These are phyloP conservation scores for Amanita rubescens DNA, from an alignment of 768 basidiomycete species.

Conservation along the genomic window DNA sequence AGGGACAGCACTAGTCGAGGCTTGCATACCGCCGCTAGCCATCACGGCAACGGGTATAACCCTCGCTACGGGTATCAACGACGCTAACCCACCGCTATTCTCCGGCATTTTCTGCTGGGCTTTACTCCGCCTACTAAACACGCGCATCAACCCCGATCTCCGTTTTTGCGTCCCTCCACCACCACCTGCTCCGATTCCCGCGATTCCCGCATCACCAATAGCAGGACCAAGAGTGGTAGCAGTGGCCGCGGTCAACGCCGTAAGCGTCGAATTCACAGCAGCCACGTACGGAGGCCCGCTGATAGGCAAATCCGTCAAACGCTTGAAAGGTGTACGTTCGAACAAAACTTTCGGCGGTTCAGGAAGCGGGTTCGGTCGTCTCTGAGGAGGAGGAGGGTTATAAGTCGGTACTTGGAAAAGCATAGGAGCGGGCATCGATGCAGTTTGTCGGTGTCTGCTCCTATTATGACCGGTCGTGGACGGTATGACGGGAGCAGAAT, in stretches of 20 bases:
- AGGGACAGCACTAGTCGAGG: background rate
- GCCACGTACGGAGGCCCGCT: background rate
- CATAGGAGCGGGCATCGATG: slow-evolving; percentile 25
- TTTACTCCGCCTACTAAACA: slow-evolving; percentile 29
- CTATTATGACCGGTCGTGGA: background rate
- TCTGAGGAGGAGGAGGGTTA: slow-evolving; percentile 20
- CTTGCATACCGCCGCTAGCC: background rate
- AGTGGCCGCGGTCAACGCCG: slow-evolving; percentile 2
- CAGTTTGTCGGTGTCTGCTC: slow-evolving; percentile 13
- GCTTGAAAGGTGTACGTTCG: slow-evolving; percentile 47
- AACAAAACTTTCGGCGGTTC: slow-evolving; percentile 55
- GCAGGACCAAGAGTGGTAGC: background rate
- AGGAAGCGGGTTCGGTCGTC: slow-evolving; percentile 53
- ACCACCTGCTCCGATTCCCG: slow-evolving; percentile 12
- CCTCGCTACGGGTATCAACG: background rate
- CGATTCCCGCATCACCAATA: background rate
- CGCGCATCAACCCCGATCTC: slow-evolving; percentile 37
- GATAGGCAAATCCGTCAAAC: slow-evolving; percentile 42
- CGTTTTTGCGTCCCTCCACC: slow-evolving; percentile 19
- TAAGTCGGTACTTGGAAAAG: slow-evolving; percentile 21
- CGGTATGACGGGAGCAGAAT: slow-evolving; percentile 8
- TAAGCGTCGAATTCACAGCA: slow-evolving; percentile 21
- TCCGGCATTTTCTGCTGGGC: too few relatives aligned
- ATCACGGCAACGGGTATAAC: slow-evolving; percentile 1
- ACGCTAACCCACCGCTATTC: too few relatives aligned